These are phyloP conservation scores for Phytopythium ostracodes DNA, from an alignment of 352 stramenopile genomes.

Conservation along the genomic window DNA sequence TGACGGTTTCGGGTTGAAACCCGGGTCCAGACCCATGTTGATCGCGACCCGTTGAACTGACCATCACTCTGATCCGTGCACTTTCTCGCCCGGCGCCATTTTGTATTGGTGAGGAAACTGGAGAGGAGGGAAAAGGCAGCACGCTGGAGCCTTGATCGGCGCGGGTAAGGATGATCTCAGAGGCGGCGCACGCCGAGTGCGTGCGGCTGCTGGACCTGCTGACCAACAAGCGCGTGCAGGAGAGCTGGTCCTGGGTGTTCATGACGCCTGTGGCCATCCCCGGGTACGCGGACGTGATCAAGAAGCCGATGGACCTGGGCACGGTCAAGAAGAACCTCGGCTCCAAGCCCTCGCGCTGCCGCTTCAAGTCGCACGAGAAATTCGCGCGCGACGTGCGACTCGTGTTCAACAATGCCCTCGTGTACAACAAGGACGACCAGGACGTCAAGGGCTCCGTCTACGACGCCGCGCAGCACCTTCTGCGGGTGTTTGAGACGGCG, in stretches of 20 bases:
- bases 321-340: constrained; percentile 75
- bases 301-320: constrained; percentile 81
- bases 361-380: constrained; percentile 82
- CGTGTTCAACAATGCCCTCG: constrained; percentile 78
- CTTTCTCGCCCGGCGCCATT: neutral
- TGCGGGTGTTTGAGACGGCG: constrained; percentile 77
- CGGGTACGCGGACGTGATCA: constrained; percentile 70
- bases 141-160: neutral
- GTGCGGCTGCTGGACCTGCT: constrained; percentile 76
- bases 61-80: neutral
- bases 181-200: constrained; percentile 69
- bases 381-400: constrained; percentile 80
- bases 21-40: neutral
- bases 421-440: constrained; percentile 78
- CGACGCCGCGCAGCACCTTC: constrained; percentile 71
- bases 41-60: constrained; percentile 1
- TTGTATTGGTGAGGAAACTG: neutral
- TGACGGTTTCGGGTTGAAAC: neutral
- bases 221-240: constrained; percentile 75
- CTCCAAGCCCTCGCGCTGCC: constrained; percentile 74
- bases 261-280: constrained; percentile 72
- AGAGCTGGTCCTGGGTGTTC: constrained; percentile 87
- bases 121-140: neutral
- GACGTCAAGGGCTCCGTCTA: constrained; percentile 77
- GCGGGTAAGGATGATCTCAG: constrained; percentile 55